Evolutionary conservation across 2,329 filamentous ascomycete species (phyloP), one percentile per base, ranked within the genome.

Genomic region (Grosmannia serpens): DNA sequence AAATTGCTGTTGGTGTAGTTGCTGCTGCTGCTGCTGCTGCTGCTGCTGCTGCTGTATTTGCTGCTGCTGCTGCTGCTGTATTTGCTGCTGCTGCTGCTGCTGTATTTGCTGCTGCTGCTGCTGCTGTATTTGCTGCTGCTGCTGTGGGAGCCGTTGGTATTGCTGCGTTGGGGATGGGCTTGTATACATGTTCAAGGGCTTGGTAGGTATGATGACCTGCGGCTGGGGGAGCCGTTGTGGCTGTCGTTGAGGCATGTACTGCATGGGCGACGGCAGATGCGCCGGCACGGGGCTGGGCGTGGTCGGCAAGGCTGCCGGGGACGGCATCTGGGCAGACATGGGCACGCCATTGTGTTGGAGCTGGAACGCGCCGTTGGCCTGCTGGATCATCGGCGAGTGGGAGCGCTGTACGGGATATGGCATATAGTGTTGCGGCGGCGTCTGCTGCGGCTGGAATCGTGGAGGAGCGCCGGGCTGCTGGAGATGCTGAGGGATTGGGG

Each of bases 61-160:
- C 20, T 59, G 63, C 27, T 58, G 57, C 15, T 66, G 61, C 44
- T 62, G 62, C 54, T 60, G 58, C 52, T 64, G 59, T n/a, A 65
- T 65, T 17, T 63, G 64, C 35, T 63, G 68, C 38, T 59, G 62
- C 41, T 65, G 67, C 47, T 65, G 67, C 3, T 66, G 65, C 20
- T 67, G 67, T 13, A 67, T 65, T 15, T 59, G 59, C 9, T 58
- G 60, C n/a, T 62, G 64, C 26, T 61, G 60, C 27, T 64, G 62
- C 46, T 68, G 68, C 26, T 65, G 61, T 13, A 61, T 60, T 20
- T 67, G 68, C 24, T 65, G 62, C 11, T 60, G 59, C 22, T 61
- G 63, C 24, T 47, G 38, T 9, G 67, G 65, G 22, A 64, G 64
- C 47, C 64, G 66, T 53, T 63, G 62, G 47, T 67, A 68, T 41